Conservation (phyloP, 2,329 filamentous ascomycete genomes). For the Aspergillus sp. region DNA sequence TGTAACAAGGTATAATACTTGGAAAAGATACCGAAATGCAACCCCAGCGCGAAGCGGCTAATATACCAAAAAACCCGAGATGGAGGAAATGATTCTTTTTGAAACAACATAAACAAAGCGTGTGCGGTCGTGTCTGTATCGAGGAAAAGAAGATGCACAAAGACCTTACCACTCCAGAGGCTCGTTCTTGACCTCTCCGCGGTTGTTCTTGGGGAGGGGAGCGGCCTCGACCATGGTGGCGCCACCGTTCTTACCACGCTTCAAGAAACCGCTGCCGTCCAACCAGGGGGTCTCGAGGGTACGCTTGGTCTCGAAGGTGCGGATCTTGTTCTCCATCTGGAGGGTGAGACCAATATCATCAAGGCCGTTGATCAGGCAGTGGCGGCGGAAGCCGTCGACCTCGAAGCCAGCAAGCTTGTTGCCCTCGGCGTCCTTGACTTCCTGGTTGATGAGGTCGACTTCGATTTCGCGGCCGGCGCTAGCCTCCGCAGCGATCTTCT, state of each 20-base stretch:
- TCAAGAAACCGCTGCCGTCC: constrained; percentile 78
- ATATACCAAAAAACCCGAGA: too few species aligned
- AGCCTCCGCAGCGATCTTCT: constrained; percentile 71
- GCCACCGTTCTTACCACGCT: constrained; percentile 45
- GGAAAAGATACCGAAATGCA: too few species aligned
- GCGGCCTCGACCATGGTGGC: constrained; percentile 59
- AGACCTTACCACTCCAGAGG: constrained; percentile 76
- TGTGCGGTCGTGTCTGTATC: too few species aligned
- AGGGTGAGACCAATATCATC: constrained; percentile 95
- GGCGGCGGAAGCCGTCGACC: constrained; percentile 88
- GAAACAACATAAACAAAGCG: too few species aligned
- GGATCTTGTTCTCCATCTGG: constrained; percentile 86
- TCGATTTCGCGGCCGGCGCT: constrained; percentile 77
- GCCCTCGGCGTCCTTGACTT: constrained; percentile 71
- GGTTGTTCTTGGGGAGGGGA: constrained; percentile 81
- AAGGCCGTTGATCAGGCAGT: constrained; percentile 87
- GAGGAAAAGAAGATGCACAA: background rate
- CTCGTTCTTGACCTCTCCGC: constrained; percentile 76
- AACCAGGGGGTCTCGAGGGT: constrained; percentile 82
- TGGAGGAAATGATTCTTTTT: too few species aligned
- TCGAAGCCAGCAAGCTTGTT: constrained; percentile 74
- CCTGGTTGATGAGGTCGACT: constrained; percentile 80
- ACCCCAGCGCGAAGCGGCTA: too few species aligned
- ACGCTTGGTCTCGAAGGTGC: constrained; percentile 72
- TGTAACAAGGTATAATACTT: too few species aligned